Base-by-base conservation (phyloP, 805 yeast species). In the Saccharomycopsis sp. region DNA sequence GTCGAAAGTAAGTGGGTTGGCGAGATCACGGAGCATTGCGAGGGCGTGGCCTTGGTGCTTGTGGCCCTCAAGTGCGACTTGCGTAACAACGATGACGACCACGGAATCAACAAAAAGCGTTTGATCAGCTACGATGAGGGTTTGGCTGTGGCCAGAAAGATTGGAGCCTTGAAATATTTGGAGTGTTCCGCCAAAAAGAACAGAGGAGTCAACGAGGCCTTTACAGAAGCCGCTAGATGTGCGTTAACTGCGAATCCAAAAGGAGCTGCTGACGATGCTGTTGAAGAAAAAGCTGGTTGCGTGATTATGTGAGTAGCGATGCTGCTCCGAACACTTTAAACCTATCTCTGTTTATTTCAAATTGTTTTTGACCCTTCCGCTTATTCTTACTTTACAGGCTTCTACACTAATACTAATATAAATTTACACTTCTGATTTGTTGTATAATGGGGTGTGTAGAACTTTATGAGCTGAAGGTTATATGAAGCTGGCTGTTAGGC, bases 161-260 rank as follows among this genome's bases (percentile, higher is more conserved):
- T 94, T 50, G 97, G 97, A 23, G 98, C 99, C 0, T 76, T 91
- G 66, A 82, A 98, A 67, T 94, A 94, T 71, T 78, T 94, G 68
- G 99, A 94, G 72, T 94, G 99, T 74, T 89, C 97, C 24, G 98
- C 99, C 4, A 94, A 91, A 77, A 85, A 87, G 70, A 92, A 91
- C 72, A 82, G 96, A 68, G 99, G 99, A 64, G 99, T 94, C n/a
- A 94, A 95, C 68, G 99, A 94, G 74, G 98, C 97, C 8, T 94
- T 94, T 70, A 91, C 97, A 0, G 99, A 94, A 73, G 99, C 98
- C 50, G 97, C 98, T 5, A 84, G 99, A 70, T 91, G 96, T 67
- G 98, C 97, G 1, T 78, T 92, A 64, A 85, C 88, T 62, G 96
- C 96, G 14, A 89, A 83, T 68, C 88, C 96, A 54, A 89, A 84